Evolutionary conservation across 108 stramenopile genomes (phyloP), one percentile per base, ranked within the genome.

Genomic region (Craspedostauros australis): DNA sequence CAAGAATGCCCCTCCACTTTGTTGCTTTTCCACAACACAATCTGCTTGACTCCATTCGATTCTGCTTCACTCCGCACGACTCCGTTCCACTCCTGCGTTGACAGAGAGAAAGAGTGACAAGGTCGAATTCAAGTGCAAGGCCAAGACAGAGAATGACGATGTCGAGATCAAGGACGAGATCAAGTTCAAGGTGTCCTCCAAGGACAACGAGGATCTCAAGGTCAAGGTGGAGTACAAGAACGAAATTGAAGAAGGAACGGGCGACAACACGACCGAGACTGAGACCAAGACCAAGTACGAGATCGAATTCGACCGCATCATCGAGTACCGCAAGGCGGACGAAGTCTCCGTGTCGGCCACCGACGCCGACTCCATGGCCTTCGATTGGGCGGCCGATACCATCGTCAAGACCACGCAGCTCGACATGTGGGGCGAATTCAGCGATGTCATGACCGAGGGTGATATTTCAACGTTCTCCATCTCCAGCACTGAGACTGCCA

Each of bases 301-400:
- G 23, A 18, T 65, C 12, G 26, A 42, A 6, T 65, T 46, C 24
- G 64, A 65, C 34, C 30, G 64, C 14, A 25, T 65, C 25, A 65
- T 65, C 40, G 64, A 65, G 47, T 65, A 65, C 37, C 16, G 15
- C 30, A 65, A 65, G 38, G 16, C n/a, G 28, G 16, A 9, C 48
- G 27, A 32, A 23, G 48, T 32, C n/a, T 18, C 7, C 8, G 11
- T 44, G 42, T 7, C 29, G 9, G 43, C 20, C 15, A 48, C 3
- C 8, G 46, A 3, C 16, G 44, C 32, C 19, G 16, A 22, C 5
- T 44, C 18, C 20, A 16, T 57, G 19, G 45, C 41, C 19, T 65
- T 41, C 42, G 55, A 65, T 21, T 56, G 55, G 55, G 55, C 34
- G 19, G 27, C 21, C 6, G 55, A 56, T 50, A 39, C 27, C 15